Evolutionary conservation across 768 basidiomycete species (phyloP).

Genomic region (Pleurotus tuoliensis): DNA sequence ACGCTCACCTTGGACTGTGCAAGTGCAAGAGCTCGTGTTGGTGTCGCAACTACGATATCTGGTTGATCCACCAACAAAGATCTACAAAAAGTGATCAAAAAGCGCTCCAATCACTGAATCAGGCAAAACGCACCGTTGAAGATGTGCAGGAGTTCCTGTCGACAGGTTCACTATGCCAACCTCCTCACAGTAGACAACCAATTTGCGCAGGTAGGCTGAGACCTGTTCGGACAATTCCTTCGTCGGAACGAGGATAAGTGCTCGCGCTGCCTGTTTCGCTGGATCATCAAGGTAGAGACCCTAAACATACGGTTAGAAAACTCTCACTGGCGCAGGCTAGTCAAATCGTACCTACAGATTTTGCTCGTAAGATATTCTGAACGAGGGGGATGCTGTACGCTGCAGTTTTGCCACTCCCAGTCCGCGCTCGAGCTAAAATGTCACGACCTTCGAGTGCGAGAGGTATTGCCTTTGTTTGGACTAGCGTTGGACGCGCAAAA

Average conservation of each 20-base stretch:
- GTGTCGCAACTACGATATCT: slow-evolving; percentile 78
- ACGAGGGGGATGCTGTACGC: slow-evolving; percentile 91
- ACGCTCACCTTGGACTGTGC: slow-evolving; percentile 65
- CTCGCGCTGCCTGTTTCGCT: slow-evolving; percentile 59
- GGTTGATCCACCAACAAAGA: slow-evolving; percentile 56
- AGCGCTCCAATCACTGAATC: background rate
- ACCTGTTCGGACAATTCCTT: slow-evolving; percentile 93
- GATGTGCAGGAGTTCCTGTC: slow-evolving; percentile 61
- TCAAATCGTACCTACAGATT: slow-evolving; percentile 54
- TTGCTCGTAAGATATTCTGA: slow-evolving; percentile 81
- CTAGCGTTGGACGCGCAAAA: slow-evolving; percentile 87
- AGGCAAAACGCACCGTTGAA: slow-evolving; percentile 58
- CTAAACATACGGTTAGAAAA: slow-evolving; percentile 18
- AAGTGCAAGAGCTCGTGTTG: slow-evolving; percentile 62
- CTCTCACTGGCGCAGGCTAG: background rate
- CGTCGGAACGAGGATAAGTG: slow-evolving; percentile 82
- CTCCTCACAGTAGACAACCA: slow-evolving; percentile 79
- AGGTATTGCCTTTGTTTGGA: slow-evolving; percentile 91
- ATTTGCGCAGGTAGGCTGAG: slow-evolving; percentile 54
- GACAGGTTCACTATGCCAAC: slow-evolving; percentile 74
- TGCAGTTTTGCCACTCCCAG: slow-evolving; percentile 96
- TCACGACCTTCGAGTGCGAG: slow-evolving; percentile 86
- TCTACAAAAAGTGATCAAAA: slow-evolving; percentile 8
- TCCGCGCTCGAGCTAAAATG: slow-evolving; percentile 90
- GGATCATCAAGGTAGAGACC: slow-evolving; percentile 34